Conservation (phyloP, 208 protist genomes). For the Trypanosoma theileri region DNA sequence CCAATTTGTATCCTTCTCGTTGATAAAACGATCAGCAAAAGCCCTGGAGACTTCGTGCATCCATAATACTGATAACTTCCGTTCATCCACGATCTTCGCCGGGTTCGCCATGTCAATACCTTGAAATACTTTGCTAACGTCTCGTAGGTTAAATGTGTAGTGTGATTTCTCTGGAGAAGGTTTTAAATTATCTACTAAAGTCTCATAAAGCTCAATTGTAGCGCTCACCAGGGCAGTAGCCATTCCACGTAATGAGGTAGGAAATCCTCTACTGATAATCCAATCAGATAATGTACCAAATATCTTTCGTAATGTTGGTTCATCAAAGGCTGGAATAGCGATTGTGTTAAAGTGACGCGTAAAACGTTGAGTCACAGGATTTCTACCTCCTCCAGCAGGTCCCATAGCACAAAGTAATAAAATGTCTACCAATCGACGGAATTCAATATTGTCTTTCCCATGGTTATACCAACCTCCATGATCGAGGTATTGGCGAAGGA, state of each 20-base stretch:
- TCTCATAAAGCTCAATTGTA: slow-evolving; percentile 93
- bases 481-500: slow-evolving; percentile 96
- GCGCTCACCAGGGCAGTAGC: slow-evolving; percentile 73
- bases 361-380: slow-evolving; percentile 94
- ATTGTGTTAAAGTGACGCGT: slow-evolving; percentile 95
- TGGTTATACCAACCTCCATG: slow-evolving; percentile 96
- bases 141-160: slow-evolving; percentile 98
- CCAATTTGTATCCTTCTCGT: slow-evolving; percentile 90
- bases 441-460: slow-evolving; percentile 90
- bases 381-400: slow-evolving; percentile 94
- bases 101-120: slow-evolving; percentile 87
- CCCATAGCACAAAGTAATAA: slow-evolving; percentile 94
- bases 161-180: slow-evolving; percentile 97
- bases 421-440: slow-evolving; percentile 87
- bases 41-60: slow-evolving; percentile 94
- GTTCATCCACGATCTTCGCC: slow-evolving; percentile 68
- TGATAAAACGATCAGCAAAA: slow-evolving; percentile 95
- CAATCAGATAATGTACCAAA: slow-evolving; percentile 91
- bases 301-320: slow-evolving; percentile 91
- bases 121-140: slow-evolving; percentile 95
- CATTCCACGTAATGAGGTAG: slow-evolving; percentile 46
- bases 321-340: slow-evolving; percentile 87
- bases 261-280: slow-evolving; percentile 87
- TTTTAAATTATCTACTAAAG: slow-evolving; percentile 90
- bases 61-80: slow-evolving; percentile 86